phyloP scores from a whole-genome alignment of 768 basidiomycete species.

The Kwoniella dejecticola region DNA sequence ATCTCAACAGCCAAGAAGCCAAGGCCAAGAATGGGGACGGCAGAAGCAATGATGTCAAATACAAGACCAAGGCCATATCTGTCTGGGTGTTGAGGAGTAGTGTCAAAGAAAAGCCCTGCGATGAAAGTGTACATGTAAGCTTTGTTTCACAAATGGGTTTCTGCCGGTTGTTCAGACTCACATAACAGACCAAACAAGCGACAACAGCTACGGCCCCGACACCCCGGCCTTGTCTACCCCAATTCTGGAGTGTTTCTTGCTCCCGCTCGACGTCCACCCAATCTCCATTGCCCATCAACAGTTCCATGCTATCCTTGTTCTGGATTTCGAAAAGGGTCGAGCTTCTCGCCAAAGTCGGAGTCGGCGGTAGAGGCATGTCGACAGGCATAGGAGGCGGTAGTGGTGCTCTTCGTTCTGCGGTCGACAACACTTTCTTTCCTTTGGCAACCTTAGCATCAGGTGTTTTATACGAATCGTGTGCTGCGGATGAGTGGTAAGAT shows the following conservation, averaged over 20 bases:
- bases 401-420: slow-evolving; percentile 28
- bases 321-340: slow-evolving; percentile 25
- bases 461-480: slow-evolving; percentile 15
- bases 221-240: slow-evolving; percentile 31
- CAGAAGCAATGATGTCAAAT: slow-evolving; percentile 12
- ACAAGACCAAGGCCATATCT: slow-evolving; percentile 3
- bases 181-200: slow-evolving; percentile 31
- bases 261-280: slow-evolving; percentile 39
- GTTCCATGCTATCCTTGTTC: slow-evolving; percentile 37
- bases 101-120: slow-evolving; percentile 32
- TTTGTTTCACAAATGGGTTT: too few relatives aligned
- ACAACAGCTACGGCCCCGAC: slow-evolving; percentile 32
- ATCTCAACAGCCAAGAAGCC: slow-evolving; percentile 35
- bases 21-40: slow-evolving; percentile 29
- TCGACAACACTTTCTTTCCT: not conserved
- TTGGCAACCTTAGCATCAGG: slow-evolving; percentile 7
- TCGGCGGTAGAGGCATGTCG: slow-evolving; percentile 46
- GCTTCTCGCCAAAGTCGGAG: slow-evolving; percentile 32
- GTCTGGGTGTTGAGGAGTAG: slow-evolving; percentile 23
- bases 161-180: too few relatives aligned
- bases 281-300: slow-evolving; percentile 37
- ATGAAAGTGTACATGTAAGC: not conserved
- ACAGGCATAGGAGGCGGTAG: slow-evolving; percentile 46
- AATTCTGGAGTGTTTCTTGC: slow-evolving; percentile 35
- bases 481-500: not conserved